Percentiles rank a stretch among this genome's conserved stretches.
These are phyloP conservation scores for Pythium insidiosum DNA, from an alignment of 352 stramenopile species.

Conservation along the genomic window DNA sequence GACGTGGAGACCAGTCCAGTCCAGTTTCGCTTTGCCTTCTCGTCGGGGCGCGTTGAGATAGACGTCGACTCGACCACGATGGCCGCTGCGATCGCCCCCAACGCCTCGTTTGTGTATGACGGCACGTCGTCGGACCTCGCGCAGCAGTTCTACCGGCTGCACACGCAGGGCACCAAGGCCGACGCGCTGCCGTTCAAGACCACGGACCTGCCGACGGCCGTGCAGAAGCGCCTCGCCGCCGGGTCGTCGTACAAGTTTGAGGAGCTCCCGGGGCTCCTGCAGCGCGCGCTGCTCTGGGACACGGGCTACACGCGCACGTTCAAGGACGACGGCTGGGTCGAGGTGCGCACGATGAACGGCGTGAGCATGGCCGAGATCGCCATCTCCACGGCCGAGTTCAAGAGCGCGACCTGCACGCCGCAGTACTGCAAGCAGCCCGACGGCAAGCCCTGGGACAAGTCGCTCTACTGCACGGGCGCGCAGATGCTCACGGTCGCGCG, in stretches of 20 bases:
- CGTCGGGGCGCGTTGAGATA: too few relatives aligned
- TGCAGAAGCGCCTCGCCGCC: conserved; percentile 7
- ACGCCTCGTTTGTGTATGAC: too few relatives aligned
- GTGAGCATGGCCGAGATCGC: conserved; percentile 16
- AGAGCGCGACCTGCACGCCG: not conserved
- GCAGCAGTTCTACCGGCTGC: conserved; percentile 19
- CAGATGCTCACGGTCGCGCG: conserved; percentile 4
- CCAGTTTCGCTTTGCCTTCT: too few relatives aligned
- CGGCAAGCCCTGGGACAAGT: conserved; percentile 2
- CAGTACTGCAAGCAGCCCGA: conserved; percentile 7
- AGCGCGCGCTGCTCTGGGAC: conserved; percentile 16
- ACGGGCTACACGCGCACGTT: conserved; percentile 7
- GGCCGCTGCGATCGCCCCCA: too few relatives aligned
- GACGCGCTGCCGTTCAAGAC: too few relatives aligned
- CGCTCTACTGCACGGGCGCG: conserved; percentile 5
- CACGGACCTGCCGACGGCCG: conserved; percentile 4
- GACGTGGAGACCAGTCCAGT: too few relatives aligned
- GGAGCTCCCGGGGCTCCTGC: too few relatives aligned
- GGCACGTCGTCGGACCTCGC: conserved; percentile 16
- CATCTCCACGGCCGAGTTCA: not conserved
- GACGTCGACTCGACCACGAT: too few relatives aligned
- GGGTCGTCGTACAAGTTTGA: conserved; percentile 4
- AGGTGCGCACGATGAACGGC: conserved; percentile 4
- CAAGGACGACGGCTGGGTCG: conserved; percentile 2
- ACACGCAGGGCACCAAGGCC: not conserved